Percentiles rank a stretch among this genome's conserved stretches.
phyloP scores from a whole-genome alignment of 2,329 filamentous ascomycete genomes.

The Thelonectria blattea region DNA sequence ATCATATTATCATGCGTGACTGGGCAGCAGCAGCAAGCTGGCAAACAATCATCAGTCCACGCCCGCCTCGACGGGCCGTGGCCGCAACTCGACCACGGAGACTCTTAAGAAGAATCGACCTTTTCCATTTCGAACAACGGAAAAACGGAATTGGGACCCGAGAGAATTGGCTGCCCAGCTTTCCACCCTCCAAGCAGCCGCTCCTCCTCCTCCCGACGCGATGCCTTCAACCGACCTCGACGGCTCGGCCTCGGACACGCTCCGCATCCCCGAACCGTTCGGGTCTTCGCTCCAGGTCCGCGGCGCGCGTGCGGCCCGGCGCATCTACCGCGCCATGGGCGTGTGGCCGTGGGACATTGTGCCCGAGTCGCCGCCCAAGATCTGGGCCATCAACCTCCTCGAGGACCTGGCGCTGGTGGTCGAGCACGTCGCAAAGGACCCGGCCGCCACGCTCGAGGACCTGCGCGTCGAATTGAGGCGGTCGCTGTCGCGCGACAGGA shows the following conservation, averaged over 20 bases:
- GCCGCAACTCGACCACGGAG: constrained; percentile 12
- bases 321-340: constrained; percentile 37
- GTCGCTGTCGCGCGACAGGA: constrained; percentile 38
- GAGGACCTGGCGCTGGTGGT: constrained; percentile 38
- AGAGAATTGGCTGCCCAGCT: constrained; percentile 14
- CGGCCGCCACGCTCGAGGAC: constrained; percentile 35
- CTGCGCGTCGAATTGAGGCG: constrained; percentile 35
- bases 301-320: constrained; percentile 36
- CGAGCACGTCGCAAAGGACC: constrained; percentile 38
- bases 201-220: too few species aligned
- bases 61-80: constrained; percentile 20
- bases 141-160: not conserved
- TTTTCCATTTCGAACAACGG: too few species aligned
- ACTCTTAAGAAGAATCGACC: not conserved
- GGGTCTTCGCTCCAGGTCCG: constrained; percentile 34
- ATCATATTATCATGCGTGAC: constrained; percentile 40
- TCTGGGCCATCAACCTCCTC: constrained; percentile 40
- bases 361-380: constrained; percentile 38
- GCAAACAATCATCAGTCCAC: constrained; percentile 15
- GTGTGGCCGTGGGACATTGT: constrained; percentile 41
- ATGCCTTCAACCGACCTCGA: constrained; percentile 36
- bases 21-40: constrained; percentile 22
- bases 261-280: constrained; percentile 37
- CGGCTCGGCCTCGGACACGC: constrained; percentile 27
- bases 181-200: too few species aligned